Evolutionary conservation across 345 rosid species (phyloP).

Genomic region (Erodium maritimum): DNA sequence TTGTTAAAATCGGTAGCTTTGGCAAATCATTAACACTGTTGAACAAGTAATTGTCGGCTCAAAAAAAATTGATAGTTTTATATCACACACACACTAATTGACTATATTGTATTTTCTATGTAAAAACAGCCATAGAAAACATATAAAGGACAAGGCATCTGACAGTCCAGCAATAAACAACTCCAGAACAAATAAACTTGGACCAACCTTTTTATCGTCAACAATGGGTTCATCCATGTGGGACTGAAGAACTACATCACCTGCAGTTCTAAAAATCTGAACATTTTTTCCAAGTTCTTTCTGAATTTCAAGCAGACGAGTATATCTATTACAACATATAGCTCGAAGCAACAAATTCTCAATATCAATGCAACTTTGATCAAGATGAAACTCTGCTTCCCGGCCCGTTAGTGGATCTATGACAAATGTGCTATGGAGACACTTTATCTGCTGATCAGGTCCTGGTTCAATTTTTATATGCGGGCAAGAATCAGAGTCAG

Average conservation of each 20-base stretch:
- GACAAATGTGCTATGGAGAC: conserved; percentile 67
- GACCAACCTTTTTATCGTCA: conserved; percentile 40
- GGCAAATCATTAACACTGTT: too few relatives aligned
- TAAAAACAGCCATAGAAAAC: not conserved
- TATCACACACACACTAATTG: too few relatives aligned
- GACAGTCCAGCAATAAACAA: not conserved
- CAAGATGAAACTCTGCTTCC: conserved; percentile 73
- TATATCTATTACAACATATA: conserved; percentile 77
- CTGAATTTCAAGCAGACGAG: conserved; percentile 88
- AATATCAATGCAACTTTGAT: conserved; percentile 79
- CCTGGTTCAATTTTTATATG: conserved; percentile 86
- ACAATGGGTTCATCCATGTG: conserved; percentile 37
- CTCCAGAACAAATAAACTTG: conserved; percentile 3
- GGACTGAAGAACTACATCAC: conserved; percentile 61
- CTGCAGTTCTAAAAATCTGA: conserved; percentile 49
- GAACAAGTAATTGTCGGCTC: too few relatives aligned
- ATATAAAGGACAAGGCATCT: not conserved
- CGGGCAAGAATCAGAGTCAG: conserved; percentile 47
- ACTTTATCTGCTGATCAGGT: conserved; percentile 65
- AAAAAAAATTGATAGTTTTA: too few relatives aligned
- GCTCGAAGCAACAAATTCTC: conserved; percentile 85
- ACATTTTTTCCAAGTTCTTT: conserved; percentile 64
- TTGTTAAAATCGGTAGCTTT: too few relatives aligned
- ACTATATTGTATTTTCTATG: not conserved
- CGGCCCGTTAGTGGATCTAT: conserved; percentile 70